A percentile compares a stretch with the other conserved stretches of the same genome.
Evolutionary conservation across 106 monocot species (phyloP).

Genomic region (Phalaenopsis aphrodite): DNA sequence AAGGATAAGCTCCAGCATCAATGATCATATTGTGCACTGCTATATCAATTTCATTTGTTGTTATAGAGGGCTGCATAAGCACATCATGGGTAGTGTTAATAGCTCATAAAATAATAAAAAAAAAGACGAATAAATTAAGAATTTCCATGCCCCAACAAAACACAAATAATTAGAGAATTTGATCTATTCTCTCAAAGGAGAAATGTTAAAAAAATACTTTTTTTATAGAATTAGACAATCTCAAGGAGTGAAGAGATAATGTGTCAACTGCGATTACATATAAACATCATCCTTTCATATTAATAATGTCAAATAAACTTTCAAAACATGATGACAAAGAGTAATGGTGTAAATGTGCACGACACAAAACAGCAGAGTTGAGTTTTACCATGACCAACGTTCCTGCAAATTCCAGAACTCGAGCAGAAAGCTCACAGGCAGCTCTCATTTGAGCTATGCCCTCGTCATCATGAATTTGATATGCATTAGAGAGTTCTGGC

Average conservation of each 20-base stretch:
- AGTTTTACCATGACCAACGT: constrained; percentile 71
- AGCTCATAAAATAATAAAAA: neutral
- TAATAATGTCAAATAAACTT: neutral
- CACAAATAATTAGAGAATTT: neutral
- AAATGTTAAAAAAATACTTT: neutral
- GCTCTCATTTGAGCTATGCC: constrained; percentile 80
- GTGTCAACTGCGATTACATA: neutral
- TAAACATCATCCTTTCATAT: neutral
- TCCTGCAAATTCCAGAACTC: constrained; percentile 87
- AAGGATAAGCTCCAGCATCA: constrained; percentile 92
- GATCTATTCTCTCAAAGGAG: neutral
- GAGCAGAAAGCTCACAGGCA: constrained; percentile 92
- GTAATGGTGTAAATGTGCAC: neutral
- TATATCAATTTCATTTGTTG: constrained; percentile 97
- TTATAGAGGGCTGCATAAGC: constrained; percentile 78
- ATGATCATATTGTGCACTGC: constrained; percentile 96
- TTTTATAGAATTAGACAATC: neutral
- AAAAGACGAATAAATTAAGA: neutral
- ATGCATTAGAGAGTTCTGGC: constrained; percentile 62
- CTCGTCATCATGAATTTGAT: constrained; percentile 76
- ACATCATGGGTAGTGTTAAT: neutral
- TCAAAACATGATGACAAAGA: neutral
- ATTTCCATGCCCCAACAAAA: neutral
- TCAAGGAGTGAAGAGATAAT: neutral
- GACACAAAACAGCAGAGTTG: neutral